These are phyloP conservation scores for Akebia trifoliata DNA, from an alignment of 164 flowering plant genomes.

Conservation along the genomic window DNA sequence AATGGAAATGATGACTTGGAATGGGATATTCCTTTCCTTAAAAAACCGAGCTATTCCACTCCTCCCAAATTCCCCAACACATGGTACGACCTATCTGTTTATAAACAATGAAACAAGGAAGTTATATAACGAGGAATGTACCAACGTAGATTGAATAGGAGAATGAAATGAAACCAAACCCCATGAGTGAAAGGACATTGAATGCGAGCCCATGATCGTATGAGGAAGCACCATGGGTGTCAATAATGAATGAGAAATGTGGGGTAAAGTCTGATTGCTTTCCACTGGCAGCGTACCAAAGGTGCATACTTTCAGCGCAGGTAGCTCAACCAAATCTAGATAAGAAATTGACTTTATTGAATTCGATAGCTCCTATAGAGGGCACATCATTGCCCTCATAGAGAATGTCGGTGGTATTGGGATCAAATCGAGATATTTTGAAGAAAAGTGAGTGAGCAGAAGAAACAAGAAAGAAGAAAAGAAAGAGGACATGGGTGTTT, in stretches of 20 bases:
- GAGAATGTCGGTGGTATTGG: slow-evolving; percentile 3
- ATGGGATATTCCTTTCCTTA: too few relatives aligned
- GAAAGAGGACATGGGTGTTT: background rate
- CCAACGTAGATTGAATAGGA: too few relatives aligned
- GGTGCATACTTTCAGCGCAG: slow-evolving; percentile 15
- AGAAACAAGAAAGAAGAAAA: slow-evolving; percentile 6
- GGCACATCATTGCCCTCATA: slow-evolving; percentile 41
- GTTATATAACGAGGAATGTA: too few relatives aligned
- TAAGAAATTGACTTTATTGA: slow-evolving; percentile 9
- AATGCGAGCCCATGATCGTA: slow-evolving; percentile 29
- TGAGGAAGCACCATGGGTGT: background rate
- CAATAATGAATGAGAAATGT: slow-evolving; percentile 26
- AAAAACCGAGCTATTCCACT: too few relatives aligned
- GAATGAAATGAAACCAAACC: too few relatives aligned
- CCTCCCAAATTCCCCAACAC: too few relatives aligned
- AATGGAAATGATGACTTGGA: too few relatives aligned
- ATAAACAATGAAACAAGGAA: too few relatives aligned
- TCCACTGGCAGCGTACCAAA: slow-evolving; percentile 26
- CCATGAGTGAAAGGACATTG: slow-evolving; percentile 26
- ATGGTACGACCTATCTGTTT: too few relatives aligned
- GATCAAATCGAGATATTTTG: slow-evolving; percentile 21
- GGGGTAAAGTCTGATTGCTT: slow-evolving; percentile 30
- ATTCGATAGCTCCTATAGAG: slow-evolving; percentile 16
- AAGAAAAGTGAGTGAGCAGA: slow-evolving; percentile 13
- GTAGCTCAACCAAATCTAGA: slow-evolving; percentile 18